Base-by-base conservation (phyloP, 441 rosid genomes). In the Euphorbia celastroides region DNA sequence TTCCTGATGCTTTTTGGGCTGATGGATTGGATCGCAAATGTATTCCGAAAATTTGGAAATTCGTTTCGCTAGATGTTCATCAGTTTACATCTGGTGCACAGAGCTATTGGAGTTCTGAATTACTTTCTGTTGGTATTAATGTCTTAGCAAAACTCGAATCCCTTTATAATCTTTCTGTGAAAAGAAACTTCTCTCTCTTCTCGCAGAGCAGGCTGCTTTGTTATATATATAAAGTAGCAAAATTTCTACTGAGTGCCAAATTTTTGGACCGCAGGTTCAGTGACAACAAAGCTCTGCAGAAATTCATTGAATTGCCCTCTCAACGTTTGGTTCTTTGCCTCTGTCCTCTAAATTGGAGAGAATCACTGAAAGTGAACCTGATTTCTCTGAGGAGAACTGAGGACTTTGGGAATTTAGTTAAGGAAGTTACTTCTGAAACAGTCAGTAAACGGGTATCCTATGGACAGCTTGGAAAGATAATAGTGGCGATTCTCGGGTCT, bases 401-500 rank as follows among this genome's bases (percentile, higher is more conserved):
- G 61, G 50, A 62, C 34, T 70, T 66, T 57, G 69, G 57, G 61
- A 34, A 58, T 31, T 57, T 75, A 10, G 70, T 79, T 6, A 69
- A 67, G 48, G 78, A 72, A 50, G 30, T 80, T 58, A 66, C 64
- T 22, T 57, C 28, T 30, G 71, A 62, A 57, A 31, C 22, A 19
- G 64, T 38, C 57, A 62, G 54, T 46, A 79, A 52, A 20, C 31
- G 42, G 17, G 22, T 72, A 13, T 77, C 87, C 12, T 71, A 77
- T 66, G 77, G 76, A 62, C 75, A 76, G 56, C 73, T 75, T 38
- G 86, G 87, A 36, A 60, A 52, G 62, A 19, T 81, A 54, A 74
- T 75, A 10, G 55, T 72, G 60, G 56, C 62, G n/a, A 68, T 85
- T 77, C 78, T 83, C 59, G 83, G 89, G 59, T 78, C 80, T 38